Percentiles rank a stretch among this genome's conserved stretches.
Evolutionary conservation across 2,329 filamentous ascomycete species (phyloP).

Genomic region (Dothidotthia symphoricarpi): DNA sequence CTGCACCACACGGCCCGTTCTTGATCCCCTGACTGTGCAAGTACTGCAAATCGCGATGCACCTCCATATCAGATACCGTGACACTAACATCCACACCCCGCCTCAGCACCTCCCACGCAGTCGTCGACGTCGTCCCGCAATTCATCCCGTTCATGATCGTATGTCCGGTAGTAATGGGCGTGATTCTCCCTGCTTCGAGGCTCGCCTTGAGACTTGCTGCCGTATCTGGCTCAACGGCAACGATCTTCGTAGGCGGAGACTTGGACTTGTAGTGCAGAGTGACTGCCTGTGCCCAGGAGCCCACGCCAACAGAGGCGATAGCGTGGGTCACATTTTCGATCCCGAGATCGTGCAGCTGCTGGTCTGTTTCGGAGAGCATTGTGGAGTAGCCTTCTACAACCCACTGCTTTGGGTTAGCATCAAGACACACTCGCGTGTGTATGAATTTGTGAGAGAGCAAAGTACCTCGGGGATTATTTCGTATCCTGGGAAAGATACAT

Average conservation of each 20-base stretch:
- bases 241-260: slow-evolving; percentile 43
- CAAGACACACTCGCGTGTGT: too few relatives aligned
- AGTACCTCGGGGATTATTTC: slow-evolving; percentile 62
- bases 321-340: slow-evolving; percentile 49
- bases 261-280: slow-evolving; percentile 61
- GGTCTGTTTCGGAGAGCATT: slow-evolving; percentile 66
- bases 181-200: slow-evolving; percentile 50
- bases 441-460: too few relatives aligned
- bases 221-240: slow-evolving; percentile 68
- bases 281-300: slow-evolving; percentile 70
- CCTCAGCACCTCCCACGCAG: slow-evolving; percentile 62
- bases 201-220: slow-evolving; percentile 59
- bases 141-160: slow-evolving; percentile 76
- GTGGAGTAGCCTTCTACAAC: slow-evolving; percentile 77
- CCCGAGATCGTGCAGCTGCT: slow-evolving; percentile 52
- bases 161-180: slow-evolving; percentile 54
- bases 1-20: slow-evolving; percentile 64
- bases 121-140: slow-evolving; percentile 66
- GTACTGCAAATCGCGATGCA: slow-evolving; percentile 58
- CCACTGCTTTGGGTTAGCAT: slow-evolving; percentile 50
- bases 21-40: slow-evolving; percentile 50
- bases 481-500: slow-evolving; percentile 66
- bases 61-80: slow-evolving; percentile 61
- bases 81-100: slow-evolving; percentile 60
- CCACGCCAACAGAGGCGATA: slow-evolving; percentile 69